Base-by-base conservation (phyloP, 345 rosid species). In the Linum usitatissimum region DNA sequence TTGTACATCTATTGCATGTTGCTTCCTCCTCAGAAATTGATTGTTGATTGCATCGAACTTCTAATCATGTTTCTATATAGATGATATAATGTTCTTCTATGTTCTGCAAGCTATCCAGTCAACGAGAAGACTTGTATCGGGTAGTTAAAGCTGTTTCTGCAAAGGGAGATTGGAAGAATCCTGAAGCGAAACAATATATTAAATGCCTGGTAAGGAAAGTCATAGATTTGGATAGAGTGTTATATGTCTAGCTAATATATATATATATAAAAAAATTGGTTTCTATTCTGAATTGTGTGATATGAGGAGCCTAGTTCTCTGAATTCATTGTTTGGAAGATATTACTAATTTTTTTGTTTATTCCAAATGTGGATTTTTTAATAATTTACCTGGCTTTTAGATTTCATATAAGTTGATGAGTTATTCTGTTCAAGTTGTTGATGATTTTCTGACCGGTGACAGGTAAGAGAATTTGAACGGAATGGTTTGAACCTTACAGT, bases 401-500 rank as follows among this genome's bases (percentile, higher is more conserved):
- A 45, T 45, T 45, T 45, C 51, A 45, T 45, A 45, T 45, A 18
- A 69, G 56, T 53, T 65, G 61, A 14, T 64, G 42, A 62, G 42
- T 58, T 59, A 54, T 70, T 71, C 64, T 67, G 55, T 65, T 9
- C 70, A 73, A 65, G 48, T 9, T 71, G 38, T 75, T 83, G 79
- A 80, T 77, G 63, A 57, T 19, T 71, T 78, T 76, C 75, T 71
- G 68, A 78, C 78, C 86, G 83, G 91, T 93, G 96, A 89, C 97
- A 89, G 97, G 84, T 93, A 57, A 85, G 79, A 80, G 96, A 93
- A 66, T 89, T 85, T 36, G 97, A 93, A 84, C 70, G 79, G 68
- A 89, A 80, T 80, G 99, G 97, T 71, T 70, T 89, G 73, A 80
- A 85, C 77, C 99, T 93, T 70, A 81, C 95, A 64, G 60, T 78